Evolutionary conservation across 345 rosid species (phyloP), one percentile per base, ranked within the genome.

Genomic region (Diplotaxis tenuifolia): DNA sequence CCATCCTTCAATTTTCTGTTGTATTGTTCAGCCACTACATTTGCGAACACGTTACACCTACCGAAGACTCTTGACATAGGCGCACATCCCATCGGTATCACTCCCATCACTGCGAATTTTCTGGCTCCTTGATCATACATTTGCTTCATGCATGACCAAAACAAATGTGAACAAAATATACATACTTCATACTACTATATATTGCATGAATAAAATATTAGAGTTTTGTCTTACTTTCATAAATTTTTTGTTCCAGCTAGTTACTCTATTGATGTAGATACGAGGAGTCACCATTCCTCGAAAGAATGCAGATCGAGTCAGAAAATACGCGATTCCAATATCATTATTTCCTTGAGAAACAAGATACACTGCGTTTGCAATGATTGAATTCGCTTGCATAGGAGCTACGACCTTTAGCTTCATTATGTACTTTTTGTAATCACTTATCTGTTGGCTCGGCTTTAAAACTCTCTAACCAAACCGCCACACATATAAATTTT

Each of bases 341-440:
- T 89, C 96, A 50, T 87, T 77, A 68, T 84, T 87, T 52, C 92
- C 87, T 18, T 82, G 62, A 14, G 83, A 81, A 27, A 85, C 63
- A 2, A 84, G 28, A 73, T 64, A 71, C 18, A 87, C 19, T 56
- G 83, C 79, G 1, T 82, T 83, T 40, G 66, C 32, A 31, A 87
- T 5, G 10, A 85, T 80, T 4, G 38, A 6, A 0, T 64, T 74
- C 20, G 88, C 77, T 61, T 9, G 64, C 25, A 78, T 53, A 65
- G 31, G 0, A 15, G 81, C 76, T 1, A 29, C 7, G 4, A 0
- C 52, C 42, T 49, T 83, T 34, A 89, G 73, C 76, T 72, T 83
- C 5, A 7, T 42, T 20, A 25, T 77, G 74, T 89, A 89, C 15
- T 82, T 75, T 71, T 73, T 81, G 78, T 86, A 86, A 54, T 69